Evolutionary conservation across 208 protist genomes (phyloP).

Genomic region (Leishmania lainsoni): DNA sequence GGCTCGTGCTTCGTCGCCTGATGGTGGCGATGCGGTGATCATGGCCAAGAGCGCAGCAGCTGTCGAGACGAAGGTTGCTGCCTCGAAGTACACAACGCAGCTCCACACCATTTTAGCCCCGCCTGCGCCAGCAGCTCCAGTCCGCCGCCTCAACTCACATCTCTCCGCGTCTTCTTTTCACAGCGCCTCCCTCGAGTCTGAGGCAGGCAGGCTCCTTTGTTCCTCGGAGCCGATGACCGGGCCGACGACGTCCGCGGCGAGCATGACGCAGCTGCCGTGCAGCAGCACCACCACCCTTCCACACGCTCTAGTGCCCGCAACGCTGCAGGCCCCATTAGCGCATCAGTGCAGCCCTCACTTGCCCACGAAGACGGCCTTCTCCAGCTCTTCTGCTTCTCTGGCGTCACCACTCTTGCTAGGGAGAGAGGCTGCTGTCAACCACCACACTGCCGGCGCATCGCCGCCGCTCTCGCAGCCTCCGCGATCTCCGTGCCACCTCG

Average conservation of each 20-base stretch:
- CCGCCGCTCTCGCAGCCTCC: not conserved
- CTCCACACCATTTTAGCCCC: not conserved
- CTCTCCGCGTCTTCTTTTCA: not conserved
- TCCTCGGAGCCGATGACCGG: too few relatives aligned
- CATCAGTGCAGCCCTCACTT: not conserved
- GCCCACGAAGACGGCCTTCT: not conserved
- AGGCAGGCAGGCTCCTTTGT: not conserved
- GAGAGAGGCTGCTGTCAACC: not conserved
- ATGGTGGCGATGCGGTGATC: not conserved
- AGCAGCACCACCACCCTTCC: not conserved
- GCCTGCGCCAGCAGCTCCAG: not conserved
- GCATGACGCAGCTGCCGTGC: constrained; percentile 7
- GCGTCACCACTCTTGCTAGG: not conserved
- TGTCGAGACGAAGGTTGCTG: not conserved
- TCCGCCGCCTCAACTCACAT: not conserved
- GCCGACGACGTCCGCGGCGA: not conserved
- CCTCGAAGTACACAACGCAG: not conserved
- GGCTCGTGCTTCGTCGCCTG: not conserved
- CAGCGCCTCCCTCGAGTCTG: not conserved
- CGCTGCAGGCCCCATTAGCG: not conserved
- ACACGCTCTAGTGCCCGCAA: not conserved
- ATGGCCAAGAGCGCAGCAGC: not conserved
- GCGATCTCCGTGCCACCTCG: not conserved
- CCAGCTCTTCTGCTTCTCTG: not conserved
- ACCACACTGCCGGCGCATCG: not conserved